Evolutionary conservation across 768 basidiomycete species (phyloP), one percentile per base, ranked within the genome.

Genomic region (Naematelia aurantialba): DNA sequence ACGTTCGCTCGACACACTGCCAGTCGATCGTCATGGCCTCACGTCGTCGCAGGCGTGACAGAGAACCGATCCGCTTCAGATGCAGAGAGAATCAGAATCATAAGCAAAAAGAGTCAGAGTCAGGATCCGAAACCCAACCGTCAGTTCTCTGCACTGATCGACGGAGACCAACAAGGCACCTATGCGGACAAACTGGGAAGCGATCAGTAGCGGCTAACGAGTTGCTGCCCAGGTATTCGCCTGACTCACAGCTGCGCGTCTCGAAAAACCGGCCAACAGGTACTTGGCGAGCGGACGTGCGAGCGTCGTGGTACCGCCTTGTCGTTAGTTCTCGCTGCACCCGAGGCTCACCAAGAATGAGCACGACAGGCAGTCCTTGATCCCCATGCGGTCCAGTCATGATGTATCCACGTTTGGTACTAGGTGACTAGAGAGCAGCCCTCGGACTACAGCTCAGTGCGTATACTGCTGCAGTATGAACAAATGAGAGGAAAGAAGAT

Each of bases 41-140:
- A 68, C 50, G 74, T 76, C n/a, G 74, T 68, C 24, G 74, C 61
- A 26, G 75, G 75, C 1, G 63, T 52, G 30, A 76, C 66, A 11
- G 69, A 69, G 55, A 64, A 71, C n/a, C 68, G 56, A 49, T 76
- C 75, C 13, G 68, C 72, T 55, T 57, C 47, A 26, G 12, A 45
- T n/a, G n/a, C n/a, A 19, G 19, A 24, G 24, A 52, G 55, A n/a
- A 13, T 50, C 5, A 13, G 2, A 45, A 30, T n/a, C n/a, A n/a
- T n/a, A n/a, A n/a, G n/a, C n/a, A n/a, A n/a, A n/a, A n/a, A n/a
- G n/a, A n/a, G n/a, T n/a, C n/a, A n/a, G n/a, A n/a, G n/a, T n/a
- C n/a, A n/a, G n/a, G n/a, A n/a, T n/a, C n/a, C n/a, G n/a, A n/a
- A n/a, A n/a, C n/a, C n/a, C n/a, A n/a, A n/a, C n/a, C n/a, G n/a